These are phyloP conservation scores for Tulasnella sp. DNA, from an alignment of 768 basidiomycete genomes.

Conservation along the genomic window DNA sequence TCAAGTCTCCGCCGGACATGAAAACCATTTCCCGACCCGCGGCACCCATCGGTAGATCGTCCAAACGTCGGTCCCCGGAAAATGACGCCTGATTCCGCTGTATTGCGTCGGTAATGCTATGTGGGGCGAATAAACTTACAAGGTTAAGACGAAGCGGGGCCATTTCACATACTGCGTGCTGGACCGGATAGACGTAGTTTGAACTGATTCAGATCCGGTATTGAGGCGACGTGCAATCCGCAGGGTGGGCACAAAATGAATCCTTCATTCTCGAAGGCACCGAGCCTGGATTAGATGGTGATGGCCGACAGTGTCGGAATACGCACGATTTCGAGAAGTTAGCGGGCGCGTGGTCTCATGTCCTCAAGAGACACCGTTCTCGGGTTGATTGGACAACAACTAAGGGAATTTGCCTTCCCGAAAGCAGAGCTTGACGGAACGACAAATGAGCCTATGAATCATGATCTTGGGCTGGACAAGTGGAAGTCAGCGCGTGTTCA, in stretches of 20 bases:
- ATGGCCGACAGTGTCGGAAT: slow-evolving; percentile 8
- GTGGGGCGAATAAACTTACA: slow-evolving; percentile 7
- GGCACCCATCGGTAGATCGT: slow-evolving; percentile 1
- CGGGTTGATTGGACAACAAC: background rate
- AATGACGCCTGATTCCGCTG: background rate
- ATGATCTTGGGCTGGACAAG: background rate
- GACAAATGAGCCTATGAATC: background rate
- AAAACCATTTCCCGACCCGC: slow-evolving; percentile 5
- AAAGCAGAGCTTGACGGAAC: background rate
- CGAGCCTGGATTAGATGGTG: slow-evolving; percentile 2
- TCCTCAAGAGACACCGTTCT: background rate
- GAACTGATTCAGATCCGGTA: background rate
- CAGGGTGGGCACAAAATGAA: background rate
- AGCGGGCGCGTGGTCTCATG: background rate
- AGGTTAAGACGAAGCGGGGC: background rate
- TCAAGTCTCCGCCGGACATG: slow-evolving; percentile 15
- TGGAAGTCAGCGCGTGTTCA: background rate
- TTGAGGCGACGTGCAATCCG: background rate
- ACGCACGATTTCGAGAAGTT: background rate
- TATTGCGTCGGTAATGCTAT: background rate
- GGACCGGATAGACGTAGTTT: background rate
- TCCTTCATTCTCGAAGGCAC: background rate
- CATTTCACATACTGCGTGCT: background rate
- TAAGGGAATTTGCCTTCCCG: background rate
- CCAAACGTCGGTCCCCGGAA: background rate